Conservation (phyloP, 306 rosid genomes). For the Quercus wislizeni region DNA sequence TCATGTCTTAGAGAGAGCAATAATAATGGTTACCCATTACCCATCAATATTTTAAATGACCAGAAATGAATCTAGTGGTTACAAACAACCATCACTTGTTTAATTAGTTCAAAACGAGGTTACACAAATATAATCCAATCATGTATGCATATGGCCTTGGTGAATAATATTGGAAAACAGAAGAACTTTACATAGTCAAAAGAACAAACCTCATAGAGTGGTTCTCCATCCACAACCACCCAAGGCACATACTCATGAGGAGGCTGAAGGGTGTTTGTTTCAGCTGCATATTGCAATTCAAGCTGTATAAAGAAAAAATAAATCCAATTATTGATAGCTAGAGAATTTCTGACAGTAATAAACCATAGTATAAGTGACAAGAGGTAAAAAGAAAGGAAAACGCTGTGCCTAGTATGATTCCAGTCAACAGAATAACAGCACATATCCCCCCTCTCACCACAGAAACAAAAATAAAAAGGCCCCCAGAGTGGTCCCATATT, state of each 20-base stretch:
- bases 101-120: neutral
- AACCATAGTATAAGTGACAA: neutral
- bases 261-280: constrained; percentile 69
- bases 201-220: constrained; percentile 73
- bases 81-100: too few relatives aligned
- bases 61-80: neutral
- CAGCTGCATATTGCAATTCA: constrained; percentile 64
- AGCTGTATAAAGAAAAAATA: constrained; percentile 53
- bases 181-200: neutral
- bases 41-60: neutral
- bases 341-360: neutral
- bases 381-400: neutral
- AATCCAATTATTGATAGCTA: neutral
- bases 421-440: neutral
- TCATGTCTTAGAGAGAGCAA: neutral
- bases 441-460: neutral
- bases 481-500: neutral
- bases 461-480: neutral
- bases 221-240: constrained; percentile 87
- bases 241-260: constrained; percentile 87
- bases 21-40: neutral
- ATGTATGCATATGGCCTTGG: neutral
- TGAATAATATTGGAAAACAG: neutral
- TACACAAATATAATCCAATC: neutral
- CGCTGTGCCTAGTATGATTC: neutral